These are phyloP conservation scores for Zychaea mexicana DNA, from an alignment of 371 early-diverging fungal species.

Conservation along the genomic window DNA sequence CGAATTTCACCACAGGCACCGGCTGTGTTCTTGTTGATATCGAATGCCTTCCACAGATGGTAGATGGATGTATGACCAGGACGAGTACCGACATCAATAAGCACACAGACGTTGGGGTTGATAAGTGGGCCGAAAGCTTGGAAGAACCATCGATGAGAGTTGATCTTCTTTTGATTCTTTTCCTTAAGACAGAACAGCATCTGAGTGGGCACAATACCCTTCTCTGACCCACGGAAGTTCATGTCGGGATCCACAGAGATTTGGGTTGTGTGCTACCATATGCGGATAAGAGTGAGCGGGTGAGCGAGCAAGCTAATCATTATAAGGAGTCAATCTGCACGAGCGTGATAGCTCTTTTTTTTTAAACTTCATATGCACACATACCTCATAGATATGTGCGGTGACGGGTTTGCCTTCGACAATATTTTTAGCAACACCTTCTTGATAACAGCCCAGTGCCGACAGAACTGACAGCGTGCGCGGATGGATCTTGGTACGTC, in stretches of 20 bases:
- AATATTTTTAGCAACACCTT: constrained; percentile 74
- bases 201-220: constrained; percentile 87
- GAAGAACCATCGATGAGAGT: constrained; percentile 98
- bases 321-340: constrained; percentile 1
- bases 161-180: constrained; percentile 90
- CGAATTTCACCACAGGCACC: constrained; percentile 97
- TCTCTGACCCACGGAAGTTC: constrained; percentile 74
- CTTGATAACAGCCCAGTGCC: constrained; percentile 81
- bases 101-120: constrained; percentile 86
- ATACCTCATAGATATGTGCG: constrained; percentile 81
- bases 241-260: constrained; percentile 74
- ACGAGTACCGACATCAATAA: constrained; percentile 94
- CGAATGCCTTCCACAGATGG: constrained; percentile 93
- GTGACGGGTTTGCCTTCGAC: constrained; percentile 69
- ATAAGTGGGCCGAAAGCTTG: constrained; percentile 90
- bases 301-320: neutral
- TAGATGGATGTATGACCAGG: constrained; percentile 89
- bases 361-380: neutral
- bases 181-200: constrained; percentile 94
- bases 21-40: constrained; percentile 80
- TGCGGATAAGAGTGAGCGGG: neutral
- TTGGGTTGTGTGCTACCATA: constrained; percentile 80
- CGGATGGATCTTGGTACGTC: constrained; percentile 65
- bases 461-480: constrained; percentile 73
- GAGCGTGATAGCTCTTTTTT: neutral